phyloP scores from a whole-genome alignment of 2,329 filamentous ascomycete species.

The Trichophyton schoenleinii region DNA sequence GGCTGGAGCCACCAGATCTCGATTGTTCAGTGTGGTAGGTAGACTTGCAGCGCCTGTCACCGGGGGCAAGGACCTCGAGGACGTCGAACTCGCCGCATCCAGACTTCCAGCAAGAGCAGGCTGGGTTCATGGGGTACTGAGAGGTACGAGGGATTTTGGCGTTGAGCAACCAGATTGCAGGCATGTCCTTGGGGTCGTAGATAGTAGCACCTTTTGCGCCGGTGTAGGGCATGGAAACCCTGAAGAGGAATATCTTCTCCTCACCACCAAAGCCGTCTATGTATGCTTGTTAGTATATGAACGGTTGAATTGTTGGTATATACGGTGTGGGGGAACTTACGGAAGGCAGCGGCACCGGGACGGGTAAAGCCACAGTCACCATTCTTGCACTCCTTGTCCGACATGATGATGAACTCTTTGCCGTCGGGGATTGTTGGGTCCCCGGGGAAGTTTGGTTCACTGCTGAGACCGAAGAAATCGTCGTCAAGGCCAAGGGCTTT shows the following conservation, averaged over 20 bases:
- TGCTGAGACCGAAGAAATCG: slow-evolving; percentile 36
- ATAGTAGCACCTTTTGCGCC: slow-evolving; percentile 39
- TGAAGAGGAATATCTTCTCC: slow-evolving; percentile 60
- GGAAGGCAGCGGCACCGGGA: slow-evolving; percentile 39
- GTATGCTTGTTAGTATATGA: slow-evolving; percentile 4
- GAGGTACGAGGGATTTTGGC: slow-evolving; percentile 56
- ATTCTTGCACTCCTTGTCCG: slow-evolving; percentile 36
- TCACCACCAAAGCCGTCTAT: slow-evolving; percentile 55
- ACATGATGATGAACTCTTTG: slow-evolving; percentile 42
- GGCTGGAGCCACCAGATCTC: slow-evolving; percentile 49
- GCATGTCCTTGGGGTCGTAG: slow-evolving; percentile 66
- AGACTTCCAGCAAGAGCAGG: slow-evolving; percentile 59
- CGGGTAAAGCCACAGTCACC: slow-evolving; percentile 37
- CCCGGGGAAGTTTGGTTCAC: slow-evolving; percentile 38
- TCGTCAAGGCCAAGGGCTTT: slow-evolving; percentile 37
- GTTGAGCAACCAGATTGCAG: slow-evolving; percentile 65
- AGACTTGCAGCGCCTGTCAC: slow-evolving; percentile 55
- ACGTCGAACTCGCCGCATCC: slow-evolving; percentile 67
- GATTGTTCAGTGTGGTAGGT: slow-evolving; percentile 49
- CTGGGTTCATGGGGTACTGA: slow-evolving; percentile 47
- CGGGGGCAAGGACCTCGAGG: slow-evolving; percentile 55
- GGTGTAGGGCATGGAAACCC: slow-evolving; percentile 59
- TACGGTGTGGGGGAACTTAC: slow-evolving; percentile 22
- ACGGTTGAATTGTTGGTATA: not conserved
- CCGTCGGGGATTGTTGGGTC: slow-evolving; percentile 40